These are phyloP conservation scores for Fennellomyces sp. DNA, from an alignment of 371 early-diverging fungal genomes.

Conservation along the genomic window DNA sequence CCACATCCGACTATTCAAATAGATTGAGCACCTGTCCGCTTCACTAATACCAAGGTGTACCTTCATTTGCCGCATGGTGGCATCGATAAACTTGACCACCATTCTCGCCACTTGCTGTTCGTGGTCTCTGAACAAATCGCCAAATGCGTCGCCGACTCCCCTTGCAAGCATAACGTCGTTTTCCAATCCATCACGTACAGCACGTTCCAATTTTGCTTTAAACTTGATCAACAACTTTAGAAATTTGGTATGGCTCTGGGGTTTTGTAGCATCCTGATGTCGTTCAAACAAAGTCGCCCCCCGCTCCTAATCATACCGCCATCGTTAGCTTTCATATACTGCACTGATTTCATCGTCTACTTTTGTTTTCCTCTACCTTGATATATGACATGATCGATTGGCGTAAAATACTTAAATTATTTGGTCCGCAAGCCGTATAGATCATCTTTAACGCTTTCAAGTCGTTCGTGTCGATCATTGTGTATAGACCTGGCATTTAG, in stretches of 20 bases:
- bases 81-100: not conserved
- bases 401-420: not conserved
- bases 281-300: not conserved
- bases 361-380: not conserved
- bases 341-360: too few relatives aligned
- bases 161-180: not conserved
- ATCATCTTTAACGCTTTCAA: not conserved
- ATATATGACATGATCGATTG: not conserved
- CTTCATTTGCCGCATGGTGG: too few relatives aligned
- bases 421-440: not conserved
- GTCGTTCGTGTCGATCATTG: not conserved
- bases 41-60: too few relatives aligned
- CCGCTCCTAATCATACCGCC: not conserved
- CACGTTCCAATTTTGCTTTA: not conserved
- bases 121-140: not conserved
- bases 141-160: not conserved
- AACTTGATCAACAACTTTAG: not conserved
- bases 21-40: too few relatives aligned
- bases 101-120: not conserved
- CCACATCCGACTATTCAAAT: too few relatives aligned
- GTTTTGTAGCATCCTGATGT: not conserved
- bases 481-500: too few relatives aligned
- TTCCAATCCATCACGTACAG: not conserved
- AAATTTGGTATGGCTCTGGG: not conserved
- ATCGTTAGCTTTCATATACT: too few relatives aligned